phyloP scores from a whole-genome alignment of 169 alveolate species.

The Eimeria acervulina region DNA sequence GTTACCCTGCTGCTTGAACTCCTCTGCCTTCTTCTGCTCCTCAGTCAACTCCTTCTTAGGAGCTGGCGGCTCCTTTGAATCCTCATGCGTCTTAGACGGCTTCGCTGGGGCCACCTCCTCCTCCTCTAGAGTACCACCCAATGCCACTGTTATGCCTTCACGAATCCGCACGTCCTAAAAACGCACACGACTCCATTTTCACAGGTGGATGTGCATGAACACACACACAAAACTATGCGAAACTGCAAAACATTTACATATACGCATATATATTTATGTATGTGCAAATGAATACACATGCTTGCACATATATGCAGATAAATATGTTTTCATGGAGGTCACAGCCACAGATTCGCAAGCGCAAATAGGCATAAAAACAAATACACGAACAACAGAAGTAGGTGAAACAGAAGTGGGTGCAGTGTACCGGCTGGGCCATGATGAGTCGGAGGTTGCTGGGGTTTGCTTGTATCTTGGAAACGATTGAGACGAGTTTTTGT shows the following conservation, averaged over 20 bases:
- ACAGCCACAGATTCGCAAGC: not conserved
- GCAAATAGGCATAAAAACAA: not conserved
- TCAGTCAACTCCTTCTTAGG: conserved; percentile 88
- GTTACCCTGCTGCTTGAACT: conserved; percentile 88
- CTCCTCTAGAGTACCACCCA: conserved; percentile 80
- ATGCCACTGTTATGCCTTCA: conserved; percentile 77
- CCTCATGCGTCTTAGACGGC: conserved; percentile 83
- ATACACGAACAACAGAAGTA: not conserved
- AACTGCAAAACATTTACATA: not conserved
- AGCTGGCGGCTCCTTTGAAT: conserved; percentile 49
- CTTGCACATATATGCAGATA: too few species aligned
- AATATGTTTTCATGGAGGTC: too few species aligned
- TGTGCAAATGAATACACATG: too few species aligned
- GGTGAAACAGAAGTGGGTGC: not conserved
- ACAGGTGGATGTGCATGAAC: not conserved
- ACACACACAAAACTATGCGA: not conserved
- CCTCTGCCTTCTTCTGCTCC: conserved; percentile 88
- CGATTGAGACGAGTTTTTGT: conserved; percentile 19
- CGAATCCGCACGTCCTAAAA: conserved; percentile 80
- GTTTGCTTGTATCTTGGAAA: conserved; percentile 58
- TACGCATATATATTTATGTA: too few species aligned
- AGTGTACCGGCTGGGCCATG: conserved; percentile 77
- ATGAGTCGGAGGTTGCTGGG: conserved; percentile 69
- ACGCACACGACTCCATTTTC: not conserved
- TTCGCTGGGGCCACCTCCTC: conserved; percentile 49